These are phyloP conservation scores for Fusarium buxicola DNA, from an alignment of 2,329 filamentous ascomycete species.

Conservation along the genomic window DNA sequence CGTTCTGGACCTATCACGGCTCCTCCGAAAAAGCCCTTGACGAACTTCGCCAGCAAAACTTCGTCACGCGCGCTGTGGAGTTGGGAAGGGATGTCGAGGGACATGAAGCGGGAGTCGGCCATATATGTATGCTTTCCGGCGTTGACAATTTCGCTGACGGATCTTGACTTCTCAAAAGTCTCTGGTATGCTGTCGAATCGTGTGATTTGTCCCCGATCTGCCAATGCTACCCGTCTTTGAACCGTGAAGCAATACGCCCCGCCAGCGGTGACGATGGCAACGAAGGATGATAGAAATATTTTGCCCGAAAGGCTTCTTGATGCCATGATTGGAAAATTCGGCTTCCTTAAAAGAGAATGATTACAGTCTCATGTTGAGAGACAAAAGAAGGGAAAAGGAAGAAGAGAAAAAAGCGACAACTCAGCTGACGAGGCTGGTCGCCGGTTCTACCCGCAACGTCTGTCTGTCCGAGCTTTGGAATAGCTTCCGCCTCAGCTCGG, in stretches of 20 bases:
- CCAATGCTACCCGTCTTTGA: constrained; percentile 16
- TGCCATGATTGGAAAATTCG: constrained; percentile 17
- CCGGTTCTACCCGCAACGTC: constrained; percentile 23
- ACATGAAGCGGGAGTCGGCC: constrained; percentile 43
- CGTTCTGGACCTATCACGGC: constrained; percentile 46
- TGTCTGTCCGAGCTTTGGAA: constrained; percentile 2
- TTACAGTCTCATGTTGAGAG: not conserved
- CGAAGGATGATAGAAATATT: constrained; percentile 28
- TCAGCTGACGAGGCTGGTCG: constrained; percentile 15
- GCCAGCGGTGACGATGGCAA: constrained; percentile 20
- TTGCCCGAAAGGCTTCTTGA: constrained; percentile 26
- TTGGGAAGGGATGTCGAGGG: constrained; percentile 35
- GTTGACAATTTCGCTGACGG: constrained; percentile 45
- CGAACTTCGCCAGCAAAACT: constrained; percentile 44
- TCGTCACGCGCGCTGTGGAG: constrained; percentile 40
- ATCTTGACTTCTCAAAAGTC: constrained; percentile 40
- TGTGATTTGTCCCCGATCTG: constrained; percentile 32
- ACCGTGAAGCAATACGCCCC: constrained; percentile 34
- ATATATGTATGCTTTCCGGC: constrained; percentile 26
- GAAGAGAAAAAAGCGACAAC: not conserved
- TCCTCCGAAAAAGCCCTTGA: constrained; percentile 48
- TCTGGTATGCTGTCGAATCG: constrained; percentile 33
- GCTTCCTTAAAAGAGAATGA: not conserved
- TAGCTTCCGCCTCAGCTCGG: constrained; percentile 8
- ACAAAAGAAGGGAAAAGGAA: too few relatives aligned